phyloP scores from a whole-genome alignment of 192 early-diverging fungal species.

The Coemansia sp. region DNA sequence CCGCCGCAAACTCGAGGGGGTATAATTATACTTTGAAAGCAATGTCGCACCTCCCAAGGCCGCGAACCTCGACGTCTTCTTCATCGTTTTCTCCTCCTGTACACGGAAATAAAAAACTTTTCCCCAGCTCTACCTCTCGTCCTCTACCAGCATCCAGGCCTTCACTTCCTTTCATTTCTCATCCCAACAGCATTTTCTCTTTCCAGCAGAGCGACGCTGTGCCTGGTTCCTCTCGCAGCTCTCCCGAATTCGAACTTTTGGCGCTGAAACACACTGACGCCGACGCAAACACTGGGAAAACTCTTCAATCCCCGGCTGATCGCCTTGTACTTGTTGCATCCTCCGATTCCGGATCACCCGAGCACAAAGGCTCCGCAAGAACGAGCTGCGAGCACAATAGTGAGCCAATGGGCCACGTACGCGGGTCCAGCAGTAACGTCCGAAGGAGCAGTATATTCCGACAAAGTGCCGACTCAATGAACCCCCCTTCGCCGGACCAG shows the following conservation, averaged over 20 bases:
- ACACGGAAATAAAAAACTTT: neutral
- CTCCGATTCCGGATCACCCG: neutral
- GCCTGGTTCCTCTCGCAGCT: neutral
- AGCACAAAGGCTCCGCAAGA: neutral
- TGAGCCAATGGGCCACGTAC: conserved; percentile 1
- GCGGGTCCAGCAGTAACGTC: conserved; percentile 3
- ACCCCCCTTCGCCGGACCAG: conserved; percentile 44
- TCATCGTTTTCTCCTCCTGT: conserved; percentile 8
- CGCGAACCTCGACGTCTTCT: conserved; percentile 13
- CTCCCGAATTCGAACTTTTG: conserved; percentile 19
- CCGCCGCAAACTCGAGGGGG: conserved; percentile 1
- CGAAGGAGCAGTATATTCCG: conserved; percentile 11
- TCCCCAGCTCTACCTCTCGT: neutral
- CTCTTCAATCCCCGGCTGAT: neutral
- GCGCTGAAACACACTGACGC: neutral
- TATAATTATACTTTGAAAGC: neutral
- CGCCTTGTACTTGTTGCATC: neutral
- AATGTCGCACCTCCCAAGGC: neutral
- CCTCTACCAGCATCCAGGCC: conserved; percentile 9
- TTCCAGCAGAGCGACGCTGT: neutral
- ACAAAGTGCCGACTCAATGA: conserved; percentile 1
- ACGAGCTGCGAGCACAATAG: conserved; percentile 7
- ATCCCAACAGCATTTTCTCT: neutral
- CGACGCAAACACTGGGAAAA: neutral
- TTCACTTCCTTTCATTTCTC: neutral